A percentile compares a stretch with the other conserved stretches of the same genome.
These are phyloP conservation scores for Arabis hirsuta DNA, from an alignment of 345 rosid genomes.

Conservation along the genomic window DNA sequence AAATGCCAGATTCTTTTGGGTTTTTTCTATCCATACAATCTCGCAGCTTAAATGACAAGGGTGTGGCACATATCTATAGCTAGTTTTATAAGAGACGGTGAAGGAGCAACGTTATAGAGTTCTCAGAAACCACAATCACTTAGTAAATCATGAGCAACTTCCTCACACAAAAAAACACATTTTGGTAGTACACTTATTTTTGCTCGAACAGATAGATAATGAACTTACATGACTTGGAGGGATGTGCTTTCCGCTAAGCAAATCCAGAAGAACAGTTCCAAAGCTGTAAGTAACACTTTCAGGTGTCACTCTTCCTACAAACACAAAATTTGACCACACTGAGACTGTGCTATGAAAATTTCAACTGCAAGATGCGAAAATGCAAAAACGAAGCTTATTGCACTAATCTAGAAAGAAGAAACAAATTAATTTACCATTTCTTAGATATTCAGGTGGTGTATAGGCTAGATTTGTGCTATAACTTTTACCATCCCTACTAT, in stretches of 20 bases:
- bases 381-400: neutral
- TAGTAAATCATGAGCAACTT: neutral
- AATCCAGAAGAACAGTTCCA: slow-evolving; percentile 92
- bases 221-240: slow-evolving; percentile 94
- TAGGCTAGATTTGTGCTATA: slow-evolving; percentile 95
- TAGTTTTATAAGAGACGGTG: neutral
- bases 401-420: neutral
- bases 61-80: neutral
- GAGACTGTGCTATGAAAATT: neutral
- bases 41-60: neutral
- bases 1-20: too few species aligned
- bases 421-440: slow-evolving; percentile 60
- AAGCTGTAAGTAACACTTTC: slow-evolving; percentile 96
- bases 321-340: slow-evolving; percentile 6
- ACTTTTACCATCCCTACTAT: slow-evolving; percentile 93
- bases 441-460: slow-evolving; percentile 93
- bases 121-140: neutral
- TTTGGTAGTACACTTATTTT: neutral
- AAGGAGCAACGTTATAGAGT: neutral
- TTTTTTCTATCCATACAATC: too few species aligned
- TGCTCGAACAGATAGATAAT: neutral
- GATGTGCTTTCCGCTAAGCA: slow-evolving; percentile 95
- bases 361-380: neutral
- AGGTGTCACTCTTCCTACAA: slow-evolving; percentile 88
- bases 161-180: too few species aligned